Evolutionary conservation across 1,139 yeast genomes (phyloP).

Genomic region (Eremothecium coryli): DNA sequence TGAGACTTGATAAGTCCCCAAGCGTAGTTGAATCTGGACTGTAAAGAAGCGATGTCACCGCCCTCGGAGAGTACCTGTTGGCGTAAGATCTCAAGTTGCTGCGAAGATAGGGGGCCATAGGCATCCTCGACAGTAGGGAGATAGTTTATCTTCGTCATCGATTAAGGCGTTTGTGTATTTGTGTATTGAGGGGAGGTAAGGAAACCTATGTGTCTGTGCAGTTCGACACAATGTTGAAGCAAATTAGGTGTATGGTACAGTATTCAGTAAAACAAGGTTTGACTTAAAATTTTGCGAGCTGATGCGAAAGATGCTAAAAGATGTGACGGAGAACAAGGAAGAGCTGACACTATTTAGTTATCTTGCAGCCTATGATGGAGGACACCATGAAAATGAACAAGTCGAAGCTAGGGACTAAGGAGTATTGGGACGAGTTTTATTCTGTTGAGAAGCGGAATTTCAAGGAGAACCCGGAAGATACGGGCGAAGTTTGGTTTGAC

Average conservation of each 20-base stretch:
- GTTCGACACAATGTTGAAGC: no score
- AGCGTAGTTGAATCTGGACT: constrained; percentile 84
- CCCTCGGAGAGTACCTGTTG: constrained; percentile 77
- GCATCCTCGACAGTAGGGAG: constrained; percentile 28
- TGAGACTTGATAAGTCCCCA: constrained; percentile 87
- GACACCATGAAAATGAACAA: constrained; percentile 50
- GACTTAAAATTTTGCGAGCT: constrained; percentile 1
- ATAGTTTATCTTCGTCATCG: constrained; percentile 24
- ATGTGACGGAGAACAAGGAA: no score
- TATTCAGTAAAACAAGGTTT: no score
- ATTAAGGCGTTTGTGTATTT: neutral
- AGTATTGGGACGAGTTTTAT: constrained; percentile 89
- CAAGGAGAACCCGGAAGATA: constrained; percentile 61
- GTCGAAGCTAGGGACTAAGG: constrained; percentile 69
- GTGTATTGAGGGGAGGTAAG: neutral
- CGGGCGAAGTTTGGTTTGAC: constrained; percentile 95
- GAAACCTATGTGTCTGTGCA: constrained; percentile 1
- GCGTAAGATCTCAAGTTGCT: constrained; percentile 64
- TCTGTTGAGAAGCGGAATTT: constrained; percentile 63
- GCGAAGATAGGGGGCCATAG: constrained; percentile 55
- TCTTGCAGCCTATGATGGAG: constrained; percentile 29
- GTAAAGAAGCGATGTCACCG: constrained; percentile 62
- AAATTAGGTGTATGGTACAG: no score
- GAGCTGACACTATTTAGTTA: no score
- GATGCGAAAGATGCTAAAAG: no score